Evolutionary conservation across 2,329 filamentous ascomycete genomes (phyloP).

Genomic region (Davidsoniella eucalypti): DNA sequence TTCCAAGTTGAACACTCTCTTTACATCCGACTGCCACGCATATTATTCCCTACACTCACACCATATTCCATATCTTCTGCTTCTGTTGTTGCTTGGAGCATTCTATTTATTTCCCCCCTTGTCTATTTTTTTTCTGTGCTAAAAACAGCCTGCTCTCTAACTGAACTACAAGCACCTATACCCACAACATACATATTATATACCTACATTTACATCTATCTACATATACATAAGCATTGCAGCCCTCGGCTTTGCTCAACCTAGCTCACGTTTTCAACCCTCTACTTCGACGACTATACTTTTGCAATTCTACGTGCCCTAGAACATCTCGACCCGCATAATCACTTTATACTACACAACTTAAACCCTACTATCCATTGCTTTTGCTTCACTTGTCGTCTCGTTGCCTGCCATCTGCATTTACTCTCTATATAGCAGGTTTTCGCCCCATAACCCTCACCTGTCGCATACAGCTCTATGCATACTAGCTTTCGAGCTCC

Average conservation of each 20-base stretch:
- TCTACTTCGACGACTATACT: background rate
- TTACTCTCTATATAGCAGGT: conserved; percentile 12
- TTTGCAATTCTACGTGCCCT: background rate
- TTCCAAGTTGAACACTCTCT: background rate
- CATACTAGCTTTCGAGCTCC: conserved; percentile 10
- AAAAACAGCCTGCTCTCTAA: background rate
- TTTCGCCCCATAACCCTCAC: background rate
- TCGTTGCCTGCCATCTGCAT: background rate
- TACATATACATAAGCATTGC: too few relatives aligned
- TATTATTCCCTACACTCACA: background rate
- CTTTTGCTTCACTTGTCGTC: too few relatives aligned
- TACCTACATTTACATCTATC: too few relatives aligned
- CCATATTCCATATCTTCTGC: background rate
- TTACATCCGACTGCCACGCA: background rate
- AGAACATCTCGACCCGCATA: too few relatives aligned
- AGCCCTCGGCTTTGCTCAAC: too few relatives aligned
- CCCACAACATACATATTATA: too few relatives aligned
- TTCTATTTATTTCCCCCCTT: background rate
- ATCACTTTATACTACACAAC: background rate
- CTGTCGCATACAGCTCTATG: conserved; percentile 7
- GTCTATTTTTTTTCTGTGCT: background rate
- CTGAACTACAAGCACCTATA: background rate
- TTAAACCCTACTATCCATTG: background rate
- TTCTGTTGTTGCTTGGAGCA: background rate
- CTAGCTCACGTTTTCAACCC: background rate